These are phyloP conservation scores for Tuber indicum DNA, from an alignment of 495 filamentous ascomycete genomes.

Conservation along the genomic window DNA sequence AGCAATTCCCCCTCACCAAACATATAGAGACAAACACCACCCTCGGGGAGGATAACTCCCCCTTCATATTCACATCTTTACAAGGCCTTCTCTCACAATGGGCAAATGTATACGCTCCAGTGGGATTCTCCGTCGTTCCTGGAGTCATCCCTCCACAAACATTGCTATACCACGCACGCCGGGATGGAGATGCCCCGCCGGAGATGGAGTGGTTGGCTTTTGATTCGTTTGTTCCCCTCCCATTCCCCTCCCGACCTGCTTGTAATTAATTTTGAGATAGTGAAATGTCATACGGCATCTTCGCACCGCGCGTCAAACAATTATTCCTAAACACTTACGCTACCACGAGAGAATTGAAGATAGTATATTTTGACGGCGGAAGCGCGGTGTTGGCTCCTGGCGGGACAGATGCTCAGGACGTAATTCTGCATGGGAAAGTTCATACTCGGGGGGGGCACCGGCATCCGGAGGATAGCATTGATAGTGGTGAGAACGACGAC, in stretches of 20 bases:
- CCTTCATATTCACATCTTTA: constrained; percentile 44
- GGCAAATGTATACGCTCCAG: constrained; percentile 47
- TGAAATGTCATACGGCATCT: constrained; percentile 49
- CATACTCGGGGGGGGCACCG: constrained; percentile 27
- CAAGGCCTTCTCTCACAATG: constrained; percentile 46
- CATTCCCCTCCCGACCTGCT: background rate
- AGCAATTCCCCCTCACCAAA: background rate
- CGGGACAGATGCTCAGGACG: constrained; percentile 46
- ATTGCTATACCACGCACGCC: constrained; percentile 46
- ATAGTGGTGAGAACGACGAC: constrained; percentile 1
- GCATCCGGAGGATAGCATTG: background rate
- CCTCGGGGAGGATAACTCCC: constrained; percentile 14
- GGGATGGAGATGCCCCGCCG: constrained; percentile 41
- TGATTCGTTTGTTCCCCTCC: constrained; percentile 41
- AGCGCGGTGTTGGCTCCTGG: constrained; percentile 44
- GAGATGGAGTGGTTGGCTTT: constrained; percentile 49
- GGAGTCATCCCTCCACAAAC: constrained; percentile 44
- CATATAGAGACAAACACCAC: background rate
- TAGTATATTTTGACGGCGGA: constrained; percentile 48
- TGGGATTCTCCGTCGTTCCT: constrained; percentile 45
- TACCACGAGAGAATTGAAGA: constrained; percentile 42
- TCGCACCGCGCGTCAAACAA: constrained; percentile 26
- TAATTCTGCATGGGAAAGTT: constrained; percentile 45
- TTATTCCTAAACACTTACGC: constrained; percentile 45
- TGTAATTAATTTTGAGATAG: constrained; percentile 14